Percentiles rank a stretch among this genome's conserved stretches.
These are phyloP conservation scores for Sporobolomyces pararoseus DNA, from an alignment of 768 basidiomycete genomes.

Conservation along the genomic window DNA sequence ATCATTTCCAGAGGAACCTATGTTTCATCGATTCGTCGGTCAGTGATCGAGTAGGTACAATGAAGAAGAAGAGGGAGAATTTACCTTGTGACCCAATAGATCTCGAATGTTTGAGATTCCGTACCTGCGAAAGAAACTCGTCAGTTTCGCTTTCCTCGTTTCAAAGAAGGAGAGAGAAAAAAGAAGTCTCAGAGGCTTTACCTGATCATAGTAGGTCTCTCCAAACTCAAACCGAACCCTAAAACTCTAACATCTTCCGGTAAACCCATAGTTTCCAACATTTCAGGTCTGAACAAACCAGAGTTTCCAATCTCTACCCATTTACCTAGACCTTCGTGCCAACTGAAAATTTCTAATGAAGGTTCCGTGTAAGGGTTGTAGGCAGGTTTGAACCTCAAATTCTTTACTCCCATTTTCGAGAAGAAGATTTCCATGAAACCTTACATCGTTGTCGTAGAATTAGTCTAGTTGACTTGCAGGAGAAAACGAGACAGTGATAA, in stretches of 20 bases:
- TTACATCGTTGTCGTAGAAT: too few species aligned
- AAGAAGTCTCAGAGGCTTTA: constrained; percentile 55
- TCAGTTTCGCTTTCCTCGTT: neutral
- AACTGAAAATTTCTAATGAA: constrained; percentile 96
- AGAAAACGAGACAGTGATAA: too few species aligned
- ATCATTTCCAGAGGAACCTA: constrained; percentile 44
- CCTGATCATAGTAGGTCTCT: constrained; percentile 99
- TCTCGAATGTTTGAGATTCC: constrained; percentile 96
- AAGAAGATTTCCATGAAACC: constrained; percentile 99
- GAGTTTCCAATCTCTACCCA: constrained; percentile 96
- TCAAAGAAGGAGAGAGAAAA: neutral
- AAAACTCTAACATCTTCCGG: constrained; percentile 93
- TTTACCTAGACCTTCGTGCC: constrained; percentile 85
- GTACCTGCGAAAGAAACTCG: constrained; percentile 57
- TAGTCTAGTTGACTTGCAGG: too few species aligned
- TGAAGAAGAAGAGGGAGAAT: too few species aligned
- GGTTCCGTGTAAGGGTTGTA: constrained; percentile 99
- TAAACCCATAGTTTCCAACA: constrained; percentile 98
- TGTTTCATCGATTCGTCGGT: neutral
- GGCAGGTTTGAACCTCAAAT: constrained; percentile 94
- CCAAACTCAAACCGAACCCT: constrained; percentile 91
- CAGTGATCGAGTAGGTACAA: neutral
- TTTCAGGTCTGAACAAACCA: constrained; percentile 99
- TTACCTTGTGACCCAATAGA: constrained; percentile 93
- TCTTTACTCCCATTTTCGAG: constrained; percentile 91